These are phyloP conservation scores for Euryodendron excelsum DNA, from an alignment of 148 eudicot species.

Conservation along the genomic window DNA sequence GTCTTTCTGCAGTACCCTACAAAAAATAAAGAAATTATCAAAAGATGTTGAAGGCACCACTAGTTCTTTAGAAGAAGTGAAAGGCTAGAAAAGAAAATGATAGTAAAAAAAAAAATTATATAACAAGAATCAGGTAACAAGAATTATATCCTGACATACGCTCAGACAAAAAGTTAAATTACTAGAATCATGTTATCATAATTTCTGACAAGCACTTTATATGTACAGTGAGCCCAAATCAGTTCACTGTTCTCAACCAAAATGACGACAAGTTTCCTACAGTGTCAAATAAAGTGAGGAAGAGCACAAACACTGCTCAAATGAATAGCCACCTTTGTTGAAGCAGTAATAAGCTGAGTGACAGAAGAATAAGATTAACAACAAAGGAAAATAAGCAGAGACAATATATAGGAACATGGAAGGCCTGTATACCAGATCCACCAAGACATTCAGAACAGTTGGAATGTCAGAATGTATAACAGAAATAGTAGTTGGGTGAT, in stretches of 20 bases:
- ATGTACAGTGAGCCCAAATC: not conserved
- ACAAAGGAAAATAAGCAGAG: not conserved
- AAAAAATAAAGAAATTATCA: slow-evolving; percentile 8
- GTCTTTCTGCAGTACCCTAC: slow-evolving; percentile 79
- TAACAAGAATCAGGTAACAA: not conserved
- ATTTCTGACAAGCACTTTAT: not conserved
- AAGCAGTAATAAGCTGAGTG: slow-evolving; percentile 7
- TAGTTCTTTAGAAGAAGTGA: not conserved
- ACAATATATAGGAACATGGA: slow-evolving; percentile 10
- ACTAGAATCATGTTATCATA: not conserved
- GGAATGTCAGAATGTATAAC: slow-evolving; percentile 66
- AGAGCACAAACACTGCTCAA: slow-evolving; percentile 3
- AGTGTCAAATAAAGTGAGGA: not conserved
- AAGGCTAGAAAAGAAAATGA: not conserved
- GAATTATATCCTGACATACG: not conserved
- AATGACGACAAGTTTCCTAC: not conserved
- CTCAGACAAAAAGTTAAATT: not conserved
- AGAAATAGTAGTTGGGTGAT: slow-evolving; percentile 72
- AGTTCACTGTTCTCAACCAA: not conserved
- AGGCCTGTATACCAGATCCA: slow-evolving; percentile 58
- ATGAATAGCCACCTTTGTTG: not conserved
- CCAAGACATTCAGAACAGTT: slow-evolving; percentile 77
- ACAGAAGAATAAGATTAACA: not conserved
- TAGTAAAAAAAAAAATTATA: not conserved
- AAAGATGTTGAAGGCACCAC: not conserved